Conservation (phyloP, 2,329 filamentous ascomycete species). For the Mycogone perniciosa region DNA sequence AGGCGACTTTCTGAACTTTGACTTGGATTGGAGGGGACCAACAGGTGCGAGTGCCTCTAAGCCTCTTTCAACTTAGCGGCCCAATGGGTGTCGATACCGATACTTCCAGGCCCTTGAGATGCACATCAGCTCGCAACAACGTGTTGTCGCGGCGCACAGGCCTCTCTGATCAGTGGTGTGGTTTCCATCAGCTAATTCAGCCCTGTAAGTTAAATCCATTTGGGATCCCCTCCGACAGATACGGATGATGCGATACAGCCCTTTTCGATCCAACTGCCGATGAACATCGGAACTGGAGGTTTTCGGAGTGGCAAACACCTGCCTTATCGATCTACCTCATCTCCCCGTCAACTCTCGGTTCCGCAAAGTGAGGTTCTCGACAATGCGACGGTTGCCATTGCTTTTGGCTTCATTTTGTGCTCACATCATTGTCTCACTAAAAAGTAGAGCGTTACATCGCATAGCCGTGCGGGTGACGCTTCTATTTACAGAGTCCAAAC, state of each 20-base stretch:
- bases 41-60: neutral
- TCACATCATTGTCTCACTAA: neutral
- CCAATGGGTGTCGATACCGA: constrained; percentile 3
- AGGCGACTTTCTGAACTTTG: neutral
- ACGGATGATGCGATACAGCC: neutral
- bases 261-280: neutral
- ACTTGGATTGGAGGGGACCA: no score
- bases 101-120: neutral
- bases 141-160: neutral
- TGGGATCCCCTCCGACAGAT: no score
- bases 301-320: neutral
- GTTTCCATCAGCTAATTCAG: neutral
- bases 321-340: neutral
- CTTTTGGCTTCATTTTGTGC: neutral
- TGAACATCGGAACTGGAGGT: neutral
- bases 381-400: neutral
- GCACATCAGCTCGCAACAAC: neutral
- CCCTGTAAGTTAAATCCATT: no score
- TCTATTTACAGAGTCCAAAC: neutral
- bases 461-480: neutral
- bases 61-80: neutral
- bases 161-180: neutral
- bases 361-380: neutral
- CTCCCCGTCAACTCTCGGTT: neutral
- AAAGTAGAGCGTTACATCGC: neutral